Conservation (phyloP, 75 land plant species). For the Chamaecyparis obtusa region DNA sequence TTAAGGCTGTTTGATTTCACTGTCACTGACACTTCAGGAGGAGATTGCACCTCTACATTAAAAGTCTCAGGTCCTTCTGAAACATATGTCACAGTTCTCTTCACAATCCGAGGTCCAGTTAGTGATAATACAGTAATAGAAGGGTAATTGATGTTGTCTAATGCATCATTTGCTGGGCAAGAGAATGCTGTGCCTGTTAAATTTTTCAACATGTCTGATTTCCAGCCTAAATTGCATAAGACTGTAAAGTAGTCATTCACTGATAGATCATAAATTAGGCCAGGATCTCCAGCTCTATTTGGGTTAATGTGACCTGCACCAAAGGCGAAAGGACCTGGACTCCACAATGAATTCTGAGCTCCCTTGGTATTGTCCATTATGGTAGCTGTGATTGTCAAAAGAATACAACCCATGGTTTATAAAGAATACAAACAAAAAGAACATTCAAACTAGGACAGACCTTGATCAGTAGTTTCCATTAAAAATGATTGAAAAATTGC, state of each 20-base stretch:
- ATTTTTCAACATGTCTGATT: not conserved
- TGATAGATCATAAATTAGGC: slow-evolving; percentile 32
- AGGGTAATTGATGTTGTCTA: slow-evolving; percentile 54
- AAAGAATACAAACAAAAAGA: not conserved
- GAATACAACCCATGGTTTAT: not conserved
- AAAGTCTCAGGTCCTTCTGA: slow-evolving; percentile 28
- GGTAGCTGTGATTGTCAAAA: slow-evolving; percentile 19
- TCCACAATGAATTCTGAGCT: slow-evolving; percentile 5
- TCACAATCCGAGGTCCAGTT: slow-evolving; percentile 11
- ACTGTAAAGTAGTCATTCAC: slow-evolving; percentile 20
- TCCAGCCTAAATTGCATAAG: slow-evolving; percentile 24
- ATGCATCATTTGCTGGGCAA: slow-evolving; percentile 27
- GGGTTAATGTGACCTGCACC: slow-evolving; percentile 37
- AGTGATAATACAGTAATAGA: slow-evolving; percentile 30
- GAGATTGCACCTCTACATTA: slow-evolving; percentile 17
- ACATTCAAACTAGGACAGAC: not conserved
- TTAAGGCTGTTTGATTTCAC: slow-evolving; percentile 29
- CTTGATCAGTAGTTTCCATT: not conserved
- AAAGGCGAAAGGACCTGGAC: slow-evolving; percentile 26
- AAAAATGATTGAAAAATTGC: not conserved
- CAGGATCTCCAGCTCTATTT: slow-evolving; percentile 28
- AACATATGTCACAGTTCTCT: slow-evolving; percentile 42
- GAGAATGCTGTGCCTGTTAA: slow-evolving; percentile 17
- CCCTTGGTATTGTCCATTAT: slow-evolving; percentile 21
- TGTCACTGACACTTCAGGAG: slow-evolving; percentile 18